phyloP scores from a whole-genome alignment of 495 filamentous ascomycete genomes.

The Hypoxylon fragiforme region DNA sequence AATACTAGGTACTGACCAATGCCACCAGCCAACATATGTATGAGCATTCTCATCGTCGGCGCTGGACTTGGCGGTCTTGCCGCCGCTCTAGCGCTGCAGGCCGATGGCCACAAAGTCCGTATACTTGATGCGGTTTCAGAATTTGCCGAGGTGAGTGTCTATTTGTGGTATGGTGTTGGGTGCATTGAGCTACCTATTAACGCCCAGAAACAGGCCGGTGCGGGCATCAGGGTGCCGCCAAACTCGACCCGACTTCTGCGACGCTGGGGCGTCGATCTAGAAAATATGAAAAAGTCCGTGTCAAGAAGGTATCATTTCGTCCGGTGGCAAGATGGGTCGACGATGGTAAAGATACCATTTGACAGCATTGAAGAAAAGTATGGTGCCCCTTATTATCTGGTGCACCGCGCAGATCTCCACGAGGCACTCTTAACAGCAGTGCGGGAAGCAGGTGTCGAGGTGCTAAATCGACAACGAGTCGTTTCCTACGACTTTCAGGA shows the following conservation, averaged over 20 bases:
- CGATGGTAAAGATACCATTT: conserved; percentile 38
- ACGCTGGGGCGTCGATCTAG: conserved; percentile 52
- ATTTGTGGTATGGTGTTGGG: background rate
- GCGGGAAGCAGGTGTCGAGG: conserved; percentile 36
- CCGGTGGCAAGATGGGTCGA: conserved; percentile 41
- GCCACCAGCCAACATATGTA: conserved; percentile 6
- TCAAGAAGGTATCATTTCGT: conserved; percentile 36
- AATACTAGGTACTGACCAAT: background rate
- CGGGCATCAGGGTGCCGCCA: conserved; percentile 50
- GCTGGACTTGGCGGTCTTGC: conserved; percentile 61
- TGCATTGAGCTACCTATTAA: background rate
- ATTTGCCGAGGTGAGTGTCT: conserved; percentile 32
- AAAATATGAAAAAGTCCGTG: conserved; percentile 40
- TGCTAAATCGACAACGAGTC: conserved; percentile 35
- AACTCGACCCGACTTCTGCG: conserved; percentile 48
- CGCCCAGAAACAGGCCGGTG: conserved; percentile 43
- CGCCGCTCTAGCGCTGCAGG: conserved; percentile 47
- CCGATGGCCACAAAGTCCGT: conserved; percentile 29
- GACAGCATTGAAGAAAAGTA: conserved; percentile 40
- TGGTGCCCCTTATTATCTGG: conserved; percentile 44
- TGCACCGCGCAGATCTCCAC: conserved; percentile 53
- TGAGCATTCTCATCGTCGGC: conserved; percentile 58
- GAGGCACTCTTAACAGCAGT: conserved; percentile 38
- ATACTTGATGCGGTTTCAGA: conserved; percentile 27
- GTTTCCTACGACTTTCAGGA: conserved; percentile 43